Conservation (phyloP, 495 filamentous ascomycete species). For the Hapsidospora chrysogenum region DNA sequence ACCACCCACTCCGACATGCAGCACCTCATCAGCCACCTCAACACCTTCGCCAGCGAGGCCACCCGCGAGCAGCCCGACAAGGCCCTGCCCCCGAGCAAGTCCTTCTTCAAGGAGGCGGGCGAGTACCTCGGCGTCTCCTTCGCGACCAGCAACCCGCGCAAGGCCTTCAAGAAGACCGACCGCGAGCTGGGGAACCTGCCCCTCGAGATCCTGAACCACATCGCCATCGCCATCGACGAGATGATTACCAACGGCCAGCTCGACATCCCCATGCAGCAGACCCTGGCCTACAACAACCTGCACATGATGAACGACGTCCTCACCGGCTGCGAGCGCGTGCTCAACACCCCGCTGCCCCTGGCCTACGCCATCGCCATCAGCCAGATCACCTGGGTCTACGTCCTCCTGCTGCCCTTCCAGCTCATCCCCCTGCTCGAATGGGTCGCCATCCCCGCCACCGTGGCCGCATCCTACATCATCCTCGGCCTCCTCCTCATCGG, state of each 20-base stretch:
- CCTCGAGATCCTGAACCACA: conserved; percentile 58
- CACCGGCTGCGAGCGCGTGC: conserved; percentile 60
- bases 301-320: conserved; percentile 53
- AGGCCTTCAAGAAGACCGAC: conserved; percentile 47
- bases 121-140: conserved; percentile 57
- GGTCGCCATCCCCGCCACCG: conserved; percentile 73
- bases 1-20: conserved; percentile 53
- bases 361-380: conserved; percentile 76
- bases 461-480: conserved; percentile 72
- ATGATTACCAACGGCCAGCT: conserved; percentile 37
- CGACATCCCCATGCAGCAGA: conserved; percentile 28
- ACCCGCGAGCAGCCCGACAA: conserved; percentile 32
- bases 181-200: conserved; percentile 57
- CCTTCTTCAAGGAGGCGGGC: conserved; percentile 46
- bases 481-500: conserved; percentile 77
- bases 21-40: conserved; percentile 39
- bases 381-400: conserved; percentile 80
- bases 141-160: conserved; percentile 55
- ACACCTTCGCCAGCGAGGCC: conserved; percentile 55
- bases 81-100: conserved; percentile 17
- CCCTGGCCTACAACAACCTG: conserved; percentile 32
- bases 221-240: conserved; percentile 49
- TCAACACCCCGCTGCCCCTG: conserved; percentile 69
- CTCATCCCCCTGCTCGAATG: conserved; percentile 43
- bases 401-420: conserved; percentile 73